Percentiles rank a stretch among this genome's conserved stretches.
These are phyloP conservation scores for Sugiyamaella valdiviana DNA, from an alignment of 805 yeast genomes.

Conservation along the genomic window DNA sequence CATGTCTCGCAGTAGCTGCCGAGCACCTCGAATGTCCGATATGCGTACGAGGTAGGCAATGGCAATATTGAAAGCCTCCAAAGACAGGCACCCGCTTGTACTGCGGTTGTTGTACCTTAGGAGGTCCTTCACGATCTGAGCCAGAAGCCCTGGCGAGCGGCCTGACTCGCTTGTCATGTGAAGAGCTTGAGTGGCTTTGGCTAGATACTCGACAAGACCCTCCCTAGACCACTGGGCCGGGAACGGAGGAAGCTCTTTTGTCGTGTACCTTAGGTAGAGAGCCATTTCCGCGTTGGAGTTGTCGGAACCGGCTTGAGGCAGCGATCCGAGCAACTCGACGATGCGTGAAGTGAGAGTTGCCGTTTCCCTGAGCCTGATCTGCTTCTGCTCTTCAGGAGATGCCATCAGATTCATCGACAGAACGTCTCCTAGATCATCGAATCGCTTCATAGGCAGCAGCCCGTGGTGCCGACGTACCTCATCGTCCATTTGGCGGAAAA, in stretches of 20 bases:
- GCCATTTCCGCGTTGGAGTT: not conserved
- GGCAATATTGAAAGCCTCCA: slow-evolving; percentile 19
- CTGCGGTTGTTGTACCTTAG: slow-evolving; percentile 17
- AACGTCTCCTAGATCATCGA: not conserved
- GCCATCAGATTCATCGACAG: not conserved
- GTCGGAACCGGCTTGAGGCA: not conserved
- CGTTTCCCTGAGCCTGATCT: not conserved
- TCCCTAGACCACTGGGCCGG: slow-evolving; percentile 7
- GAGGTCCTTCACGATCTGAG: slow-evolving; percentile 14
- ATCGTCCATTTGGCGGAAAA: slow-evolving; percentile 5
- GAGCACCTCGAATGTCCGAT: slow-evolving; percentile 14
- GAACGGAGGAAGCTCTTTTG: slow-evolving; percentile 1
- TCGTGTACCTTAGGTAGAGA: slow-evolving; percentile 1
- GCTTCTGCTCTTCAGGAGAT: not conserved
- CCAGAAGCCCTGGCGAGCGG: slow-evolving; percentile 4
- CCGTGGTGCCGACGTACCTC: slow-evolving; percentile 4
- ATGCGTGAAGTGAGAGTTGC: not conserved
- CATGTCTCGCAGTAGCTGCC: slow-evolving; percentile 19
- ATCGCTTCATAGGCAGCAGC: slow-evolving; percentile 1
- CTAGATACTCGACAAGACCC: slow-evolving; percentile 2
- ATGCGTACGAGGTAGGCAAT: slow-evolving; percentile 17
- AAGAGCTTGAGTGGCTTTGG: slow-evolving; percentile 2
- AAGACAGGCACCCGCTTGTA: slow-evolving; percentile 9
- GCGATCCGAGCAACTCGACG: not conserved
- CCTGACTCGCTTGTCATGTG: slow-evolving; percentile 2